phyloP scores from a whole-genome alignment of 1,139 yeast species.

The Neolecta irregularis region DNA sequence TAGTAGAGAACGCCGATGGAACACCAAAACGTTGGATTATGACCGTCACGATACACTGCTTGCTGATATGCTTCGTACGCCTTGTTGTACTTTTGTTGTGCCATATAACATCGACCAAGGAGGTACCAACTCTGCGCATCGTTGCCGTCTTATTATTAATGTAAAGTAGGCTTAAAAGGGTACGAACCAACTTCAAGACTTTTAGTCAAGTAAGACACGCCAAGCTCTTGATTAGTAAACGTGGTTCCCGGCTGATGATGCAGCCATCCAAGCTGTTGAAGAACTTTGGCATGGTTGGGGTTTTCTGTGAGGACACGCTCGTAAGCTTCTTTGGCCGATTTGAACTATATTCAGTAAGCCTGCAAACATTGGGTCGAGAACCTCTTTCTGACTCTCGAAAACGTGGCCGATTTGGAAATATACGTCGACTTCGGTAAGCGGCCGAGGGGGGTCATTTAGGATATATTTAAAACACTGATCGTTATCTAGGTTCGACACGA shows the following conservation, averaged over 20 bases:
- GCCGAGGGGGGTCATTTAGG: conserved; percentile 80
- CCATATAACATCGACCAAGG: conserved; percentile 92
- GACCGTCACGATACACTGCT: conserved; percentile 89
- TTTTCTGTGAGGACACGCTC: conserved; percentile 80
- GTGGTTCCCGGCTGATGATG: conserved; percentile 68
- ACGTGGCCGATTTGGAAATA: conserved; percentile 98
- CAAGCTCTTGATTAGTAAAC: conserved; percentile 68
- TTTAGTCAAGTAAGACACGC: conserved; percentile 65
- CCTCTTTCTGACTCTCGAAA: conserved; percentile 81
- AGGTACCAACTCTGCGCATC: conserved; percentile 98
- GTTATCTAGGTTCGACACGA: not conserved
- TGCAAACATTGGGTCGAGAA: not conserved
- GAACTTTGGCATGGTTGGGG: conserved; percentile 87
- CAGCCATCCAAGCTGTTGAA: conserved; percentile 90
- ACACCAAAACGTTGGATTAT: conserved; percentile 98
- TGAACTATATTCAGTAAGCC: too few species aligned
- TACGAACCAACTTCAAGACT: conserved; percentile 43
- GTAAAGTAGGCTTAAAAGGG: not conserved
- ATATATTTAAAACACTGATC: conserved; percentile 75
- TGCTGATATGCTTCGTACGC: conserved; percentile 98
- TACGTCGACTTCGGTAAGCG: conserved; percentile 88
- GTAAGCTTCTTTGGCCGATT: conserved; percentile 85
- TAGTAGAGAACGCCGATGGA: conserved; percentile 93
- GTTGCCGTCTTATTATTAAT: conserved; percentile 40
- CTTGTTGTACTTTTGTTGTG: conserved; percentile 81